Evolutionary conservation across 495 filamentous ascomycete species (phyloP).

Genomic region (Aspergillus sclerotiicarbonarius): DNA sequence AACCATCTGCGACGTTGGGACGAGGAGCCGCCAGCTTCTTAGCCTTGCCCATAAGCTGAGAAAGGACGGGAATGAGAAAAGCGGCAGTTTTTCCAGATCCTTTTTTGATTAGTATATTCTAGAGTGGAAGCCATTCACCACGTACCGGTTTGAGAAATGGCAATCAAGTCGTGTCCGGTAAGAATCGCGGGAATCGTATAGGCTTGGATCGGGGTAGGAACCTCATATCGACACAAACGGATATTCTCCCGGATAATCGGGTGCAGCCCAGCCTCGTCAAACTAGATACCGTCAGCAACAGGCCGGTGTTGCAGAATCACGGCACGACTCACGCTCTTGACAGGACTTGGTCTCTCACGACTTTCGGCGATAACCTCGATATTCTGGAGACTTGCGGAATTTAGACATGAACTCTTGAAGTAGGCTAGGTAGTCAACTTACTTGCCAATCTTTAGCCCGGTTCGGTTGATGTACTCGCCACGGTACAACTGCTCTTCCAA

Average conservation of each 20-base stretch:
- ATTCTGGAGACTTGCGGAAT: slow-evolving; percentile 25
- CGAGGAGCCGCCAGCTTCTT: slow-evolving; percentile 76
- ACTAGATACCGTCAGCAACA: slow-evolving; percentile 36
- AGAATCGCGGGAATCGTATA: slow-evolving; percentile 78
- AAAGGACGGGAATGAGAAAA: slow-evolving; percentile 85
- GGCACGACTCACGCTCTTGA: slow-evolving; percentile 37
- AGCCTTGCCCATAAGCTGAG: slow-evolving; percentile 90
- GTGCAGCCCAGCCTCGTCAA: slow-evolving; percentile 78
- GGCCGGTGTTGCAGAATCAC: slow-evolving; percentile 17
- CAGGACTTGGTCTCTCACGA: slow-evolving; percentile 28
- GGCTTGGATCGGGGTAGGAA: slow-evolving; percentile 82
- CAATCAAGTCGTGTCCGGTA: slow-evolving; percentile 74
- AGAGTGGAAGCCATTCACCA: slow-evolving; percentile 3
- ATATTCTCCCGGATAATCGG: slow-evolving; percentile 80
- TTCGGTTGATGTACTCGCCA: slow-evolving; percentile 40
- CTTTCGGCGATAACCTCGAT: slow-evolving; percentile 36
- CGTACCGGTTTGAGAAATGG: slow-evolving; percentile 88
- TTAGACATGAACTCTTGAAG: not conserved
- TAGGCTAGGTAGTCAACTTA: slow-evolving; percentile 20
- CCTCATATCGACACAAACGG: slow-evolving; percentile 58
- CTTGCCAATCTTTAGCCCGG: slow-evolving; percentile 42
- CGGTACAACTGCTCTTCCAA: slow-evolving; percentile 77
- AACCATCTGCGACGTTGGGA: slow-evolving; percentile 53
- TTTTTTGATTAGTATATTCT: slow-evolving; percentile 32
- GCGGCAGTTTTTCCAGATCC: slow-evolving; percentile 96